Base-by-base conservation (phyloP, 768 basidiomycete genomes). In the Favolaschia claudopus region DNA sequence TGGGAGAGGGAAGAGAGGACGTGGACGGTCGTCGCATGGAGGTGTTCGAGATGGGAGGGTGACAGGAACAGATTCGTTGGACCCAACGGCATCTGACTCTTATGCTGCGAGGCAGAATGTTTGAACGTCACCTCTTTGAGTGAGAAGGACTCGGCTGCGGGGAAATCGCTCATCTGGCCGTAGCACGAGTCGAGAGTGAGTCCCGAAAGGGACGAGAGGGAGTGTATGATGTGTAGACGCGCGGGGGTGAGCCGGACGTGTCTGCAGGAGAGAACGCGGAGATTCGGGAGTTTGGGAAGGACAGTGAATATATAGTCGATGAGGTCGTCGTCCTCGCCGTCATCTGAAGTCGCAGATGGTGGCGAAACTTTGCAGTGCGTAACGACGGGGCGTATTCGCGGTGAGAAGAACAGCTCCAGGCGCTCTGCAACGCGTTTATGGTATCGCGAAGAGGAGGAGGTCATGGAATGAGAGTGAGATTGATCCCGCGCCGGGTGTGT, bases 301-400 rank as follows among this genome's bases (percentile, higher is more conserved):
- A 65, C 64, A 1, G 67, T 64, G 19, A 78, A 58, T 22, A 74
- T 69, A 22, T 63, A 63, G 43, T 74, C 64, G 52, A 77, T 73
- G 47, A 78, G 54, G 24, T 72, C 51, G 9, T 67, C 63, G 8
- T 19, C 15, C 6, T 74, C 73, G 24, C 72, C 70, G 42, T 71
- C 63, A 40, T 74, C 68, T 29, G 76, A 73, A n/a, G 71, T 25
- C 71, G 72, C 4, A 63, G 47, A 12, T 70, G 74, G 47, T 67
- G 74, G 13, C 71, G 77, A 74, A 17, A 76, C 68, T 73, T 75
- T 76, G 56, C 72, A 71, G 13, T 71, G 67, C 20, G 40, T 66
- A 2, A 78, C 75, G 7, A 72, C 70, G 25, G 71, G 73, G 7
- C 70, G 71, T 36, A 78, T 76, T 37, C 69, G 72, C 6, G 69